A percentile compares a stretch with the other conserved stretches of the same genome.
Evolutionary conservation across 1,139 yeast genomes (phyloP).

Genomic region (Candida sojae): DNA sequence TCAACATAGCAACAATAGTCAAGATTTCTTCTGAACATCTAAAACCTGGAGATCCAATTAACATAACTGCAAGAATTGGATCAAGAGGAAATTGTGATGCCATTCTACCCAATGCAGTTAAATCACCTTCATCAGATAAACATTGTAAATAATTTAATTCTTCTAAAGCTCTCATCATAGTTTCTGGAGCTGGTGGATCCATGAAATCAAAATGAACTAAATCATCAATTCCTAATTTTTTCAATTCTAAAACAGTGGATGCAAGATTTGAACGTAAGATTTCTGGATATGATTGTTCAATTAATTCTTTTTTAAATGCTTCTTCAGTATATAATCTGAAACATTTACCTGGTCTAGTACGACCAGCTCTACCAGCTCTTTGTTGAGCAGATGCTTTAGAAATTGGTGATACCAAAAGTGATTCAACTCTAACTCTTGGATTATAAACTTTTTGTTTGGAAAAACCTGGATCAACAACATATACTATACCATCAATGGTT

Average conservation of each 20-base stretch:
- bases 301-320: constrained; percentile 90
- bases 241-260: constrained; percentile 87
- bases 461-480: constrained; percentile 97
- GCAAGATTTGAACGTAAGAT: constrained; percentile 88
- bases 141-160: constrained; percentile 90
- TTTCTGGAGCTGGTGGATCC: constrained; percentile 99
- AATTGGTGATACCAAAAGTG: constrained; percentile 90
- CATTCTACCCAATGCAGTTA: constrained; percentile 84
- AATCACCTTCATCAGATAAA: constrained; percentile 87
- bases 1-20: constrained; percentile 84
- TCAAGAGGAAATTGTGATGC: constrained; percentile 95
- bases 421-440: constrained; percentile 94
- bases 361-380: constrained; percentile 99
- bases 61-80: constrained; percentile 92
- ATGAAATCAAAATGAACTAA: constrained; percentile 96
- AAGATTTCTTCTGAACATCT: constrained; percentile 87
- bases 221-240: constrained; percentile 92
- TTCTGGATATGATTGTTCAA: constrained; percentile 95
- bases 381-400: constrained; percentile 98
- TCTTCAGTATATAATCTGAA: constrained; percentile 95
- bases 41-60: constrained; percentile 83
- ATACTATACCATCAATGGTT: constrained; percentile 96
- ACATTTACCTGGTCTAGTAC: constrained; percentile 98
- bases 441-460: constrained; percentile 95
- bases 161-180: constrained; percentile 98